Evolutionary conservation across 2,329 filamentous ascomycete genomes (phyloP).

Genomic region (Epichloe gansuensis): DNA sequence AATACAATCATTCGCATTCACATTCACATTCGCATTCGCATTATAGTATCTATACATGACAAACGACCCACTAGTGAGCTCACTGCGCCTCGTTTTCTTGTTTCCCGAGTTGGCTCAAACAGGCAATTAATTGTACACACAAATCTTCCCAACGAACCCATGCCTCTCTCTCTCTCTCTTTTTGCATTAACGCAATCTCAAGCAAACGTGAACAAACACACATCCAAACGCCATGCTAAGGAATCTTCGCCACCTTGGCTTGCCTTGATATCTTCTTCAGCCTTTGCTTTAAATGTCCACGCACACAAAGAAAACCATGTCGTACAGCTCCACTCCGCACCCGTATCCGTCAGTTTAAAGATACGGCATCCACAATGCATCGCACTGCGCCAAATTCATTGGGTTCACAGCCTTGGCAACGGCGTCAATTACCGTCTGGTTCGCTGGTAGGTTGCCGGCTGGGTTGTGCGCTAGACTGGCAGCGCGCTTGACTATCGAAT

Average conservation of each 20-base stretch:
- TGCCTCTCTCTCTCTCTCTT: not conserved
- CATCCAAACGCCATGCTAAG: conserved; percentile 9
- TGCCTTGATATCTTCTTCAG: not conserved
- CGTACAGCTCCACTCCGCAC: too few species aligned
- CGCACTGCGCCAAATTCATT: conserved; percentile 73
- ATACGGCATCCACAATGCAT: conserved; percentile 96
- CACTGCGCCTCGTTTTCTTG: too few species aligned
- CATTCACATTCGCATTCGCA: too few species aligned
- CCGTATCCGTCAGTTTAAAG: conserved; percentile 8
- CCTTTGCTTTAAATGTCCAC: not conserved
- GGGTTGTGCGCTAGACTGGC: conserved; percentile 70
- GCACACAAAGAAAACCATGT: too few species aligned
- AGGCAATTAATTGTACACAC: not conserved
- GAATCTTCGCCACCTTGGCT: not conserved
- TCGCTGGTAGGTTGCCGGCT: conserved; percentile 74
- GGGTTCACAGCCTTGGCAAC: conserved; percentile 91
- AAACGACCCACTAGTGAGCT: not conserved
- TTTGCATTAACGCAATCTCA: too few species aligned
- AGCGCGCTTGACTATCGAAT: conserved; percentile 84
- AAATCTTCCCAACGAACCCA: not conserved
- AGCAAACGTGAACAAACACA: not conserved
- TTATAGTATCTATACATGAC: not conserved
- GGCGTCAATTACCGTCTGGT: conserved; percentile 92
- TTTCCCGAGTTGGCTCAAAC: too few species aligned
- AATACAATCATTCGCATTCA: too few species aligned